Percentiles rank a stretch among this genome's conserved stretches.
These are phyloP conservation scores for Canavalia gladiata DNA, from an alignment of 306 rosid species.

Conservation along the genomic window DNA sequence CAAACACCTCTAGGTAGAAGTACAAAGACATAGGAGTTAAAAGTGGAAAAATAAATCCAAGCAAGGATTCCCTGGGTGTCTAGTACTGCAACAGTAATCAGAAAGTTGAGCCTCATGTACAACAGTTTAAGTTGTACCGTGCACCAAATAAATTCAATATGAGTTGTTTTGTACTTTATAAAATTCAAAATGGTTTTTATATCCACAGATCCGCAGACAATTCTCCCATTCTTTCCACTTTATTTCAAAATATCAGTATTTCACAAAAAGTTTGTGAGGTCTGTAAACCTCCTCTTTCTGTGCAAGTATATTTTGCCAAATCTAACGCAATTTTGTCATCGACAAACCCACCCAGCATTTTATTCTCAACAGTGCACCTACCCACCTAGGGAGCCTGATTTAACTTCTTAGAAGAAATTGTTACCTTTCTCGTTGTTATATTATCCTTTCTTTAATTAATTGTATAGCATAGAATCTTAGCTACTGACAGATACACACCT, in stretches of 20 bases:
- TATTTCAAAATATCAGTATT: not conserved
- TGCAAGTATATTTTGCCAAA: not conserved
- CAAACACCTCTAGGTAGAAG: not conserved
- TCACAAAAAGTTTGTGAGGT: slow-evolving; percentile 21
- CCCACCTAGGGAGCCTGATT: not conserved
- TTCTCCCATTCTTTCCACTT: slow-evolving; percentile 3
- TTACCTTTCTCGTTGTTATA: slow-evolving; percentile 14
- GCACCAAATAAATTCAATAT: not conserved
- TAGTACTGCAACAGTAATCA: not conserved
- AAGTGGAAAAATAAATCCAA: not conserved
- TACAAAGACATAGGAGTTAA: slow-evolving; percentile 14
- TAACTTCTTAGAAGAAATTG: slow-evolving; percentile 19
- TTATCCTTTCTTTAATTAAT: slow-evolving; percentile 24
- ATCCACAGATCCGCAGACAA: not conserved
- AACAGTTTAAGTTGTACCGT: not conserved
- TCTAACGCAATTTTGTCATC: slow-evolving; percentile 23
- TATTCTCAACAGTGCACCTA: slow-evolving; percentile 8
- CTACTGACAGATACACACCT: slow-evolving; percentile 62
- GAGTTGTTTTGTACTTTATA: slow-evolving; percentile 1
- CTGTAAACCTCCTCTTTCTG: slow-evolving; percentile 1
- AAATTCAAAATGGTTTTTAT: not conserved
- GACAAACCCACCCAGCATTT: not conserved
- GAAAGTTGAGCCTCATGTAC: not conserved
- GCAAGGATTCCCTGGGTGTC: not conserved
- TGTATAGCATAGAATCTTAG: slow-evolving; percentile 8